Percentiles rank a stretch among this genome's conserved stretches.
phyloP scores from a whole-genome alignment of 257 asterid species.

The Ophiorrhiza pumila region DNA sequence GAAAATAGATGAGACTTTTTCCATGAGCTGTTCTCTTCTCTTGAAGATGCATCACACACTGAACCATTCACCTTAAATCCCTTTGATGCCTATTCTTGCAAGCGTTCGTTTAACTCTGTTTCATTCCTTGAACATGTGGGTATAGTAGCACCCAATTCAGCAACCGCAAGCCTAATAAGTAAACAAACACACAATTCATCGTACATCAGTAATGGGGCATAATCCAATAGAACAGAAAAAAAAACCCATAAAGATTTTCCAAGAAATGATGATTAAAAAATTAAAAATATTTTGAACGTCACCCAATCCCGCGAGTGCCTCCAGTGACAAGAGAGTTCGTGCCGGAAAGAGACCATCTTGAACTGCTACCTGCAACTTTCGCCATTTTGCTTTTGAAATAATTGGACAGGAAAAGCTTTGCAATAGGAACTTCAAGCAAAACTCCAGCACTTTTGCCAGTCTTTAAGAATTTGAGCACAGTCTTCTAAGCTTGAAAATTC shows the following conservation, averaged over 20 bases:
- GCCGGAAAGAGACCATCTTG: slow-evolving; percentile 89
- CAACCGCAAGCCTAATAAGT: slow-evolving; percentile 52
- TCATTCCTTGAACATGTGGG: slow-evolving; percentile 84
- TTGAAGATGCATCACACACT: slow-evolving; percentile 74
- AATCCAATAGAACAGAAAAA: background rate
- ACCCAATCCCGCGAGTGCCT: slow-evolving; percentile 98
- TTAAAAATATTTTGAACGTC: background rate
- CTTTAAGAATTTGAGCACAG: too few species aligned
- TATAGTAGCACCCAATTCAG: slow-evolving; percentile 75
- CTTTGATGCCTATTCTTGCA: slow-evolving; percentile 71
- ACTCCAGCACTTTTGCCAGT: too few species aligned
- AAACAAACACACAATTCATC: background rate
- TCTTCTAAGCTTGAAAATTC: too few species aligned
- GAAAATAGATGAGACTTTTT: slow-evolving; percentile 61
- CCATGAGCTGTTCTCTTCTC: slow-evolving; percentile 71
- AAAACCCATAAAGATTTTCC: background rate
- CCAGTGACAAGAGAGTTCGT: slow-evolving; percentile 88
- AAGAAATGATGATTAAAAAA: background rate
- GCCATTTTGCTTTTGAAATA: too few species aligned
- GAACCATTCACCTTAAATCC: slow-evolving; percentile 72
- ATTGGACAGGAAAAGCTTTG: too few species aligned
- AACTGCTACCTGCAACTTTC: slow-evolving; percentile 30
- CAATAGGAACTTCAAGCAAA: too few species aligned
- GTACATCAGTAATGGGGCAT: slow-evolving; percentile 13
- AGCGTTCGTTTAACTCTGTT: slow-evolving; percentile 58